Conservation (phyloP, 768 basidiomycete genomes). For the Boletus speciosus region DNA sequence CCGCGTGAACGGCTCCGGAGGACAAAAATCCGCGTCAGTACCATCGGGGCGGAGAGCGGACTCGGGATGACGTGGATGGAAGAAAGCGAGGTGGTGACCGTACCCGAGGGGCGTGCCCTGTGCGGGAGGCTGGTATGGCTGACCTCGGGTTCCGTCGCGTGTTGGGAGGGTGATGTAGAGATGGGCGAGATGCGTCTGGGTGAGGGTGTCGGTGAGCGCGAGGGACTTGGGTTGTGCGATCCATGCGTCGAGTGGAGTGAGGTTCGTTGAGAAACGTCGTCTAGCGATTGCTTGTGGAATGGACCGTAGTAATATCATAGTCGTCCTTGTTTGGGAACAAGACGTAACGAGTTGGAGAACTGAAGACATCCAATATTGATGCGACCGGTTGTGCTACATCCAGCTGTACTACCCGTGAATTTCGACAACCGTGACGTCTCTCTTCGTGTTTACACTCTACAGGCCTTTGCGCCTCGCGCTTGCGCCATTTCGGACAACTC, state of each 20-base stretch:
- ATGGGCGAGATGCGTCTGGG: conserved; percentile 56
- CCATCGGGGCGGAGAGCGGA: conserved; percentile 57
- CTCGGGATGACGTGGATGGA: conserved; percentile 64
- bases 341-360: too few relatives aligned
- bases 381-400: too few relatives aligned
- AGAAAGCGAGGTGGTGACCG: conserved; percentile 74
- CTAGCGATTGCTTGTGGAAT: not conserved
- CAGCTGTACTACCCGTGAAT: not conserved
- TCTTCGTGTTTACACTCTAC: conserved; percentile 9
- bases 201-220: conserved; percentile 47
- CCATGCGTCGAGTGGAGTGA: conserved; percentile 47
- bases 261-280: conserved; percentile 15
- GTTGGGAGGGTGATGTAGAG: conserved; percentile 71
- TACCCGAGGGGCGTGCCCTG: conserved; percentile 44
- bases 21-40: conserved; percentile 68
- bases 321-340: not conserved
- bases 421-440: conserved; percentile 18
- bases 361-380: too few relatives aligned
- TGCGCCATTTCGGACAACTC: conserved; percentile 1
- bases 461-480: conserved; percentile 31
- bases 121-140: conserved; percentile 40
- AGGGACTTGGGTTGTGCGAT: conserved; percentile 47
- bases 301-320: not conserved
- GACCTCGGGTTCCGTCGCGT: conserved; percentile 52
- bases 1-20: conserved; percentile 67